Evolutionary conservation across 2,329 filamentous ascomycete genomes (phyloP), one percentile per base, ranked within the genome.

Genomic region (Rhynchosporium secalis): DNA sequence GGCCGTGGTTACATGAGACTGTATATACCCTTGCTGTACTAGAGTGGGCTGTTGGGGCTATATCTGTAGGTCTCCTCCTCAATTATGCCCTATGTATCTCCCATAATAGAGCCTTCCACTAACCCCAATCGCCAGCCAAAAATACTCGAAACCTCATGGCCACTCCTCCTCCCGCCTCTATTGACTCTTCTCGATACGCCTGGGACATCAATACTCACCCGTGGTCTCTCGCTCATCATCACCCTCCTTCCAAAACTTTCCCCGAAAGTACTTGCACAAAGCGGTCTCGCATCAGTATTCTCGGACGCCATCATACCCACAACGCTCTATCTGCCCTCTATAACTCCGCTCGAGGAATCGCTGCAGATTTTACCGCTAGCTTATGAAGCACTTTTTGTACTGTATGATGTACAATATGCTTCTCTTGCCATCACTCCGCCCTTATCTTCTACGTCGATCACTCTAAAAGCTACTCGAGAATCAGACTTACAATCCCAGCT

Each of bases 301-400:
- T 83, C 88, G 70, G 83, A 91, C 26, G 83, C 87, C 3, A 76
- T 91, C 1, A 82, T 87, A 66, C 90, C 91, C 0, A 86, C 87
- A 41, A 81, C 96, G n/a, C 81, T 88, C 7, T 90, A 86, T 69
- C 80, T 96, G 5, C 93, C 94, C 0, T 85, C 82, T 12, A 78
- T 96, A 47, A 96, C 91, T 0, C 86, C 90, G 0, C 88, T 91
- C 70, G 73, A 80, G 0, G 89, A 95, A 61, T 90, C 90, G 3
- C 72, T 89, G 1, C 70, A 72, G 1, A 77, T 97, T 3, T 81
- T 96, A 1, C 71, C 75, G 5, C 79, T 81, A 6, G 86, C 89
- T 0, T 96, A 92, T 67, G 79, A 82, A 7, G 86, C 87, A 1
- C 78, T 96, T 3, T 76, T 89, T 20, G 76, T 77, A 0, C 80